phyloP scores from a whole-genome alignment of 2,329 filamentous ascomycete genomes.

The Ceratocystis alfenasii region DNA sequence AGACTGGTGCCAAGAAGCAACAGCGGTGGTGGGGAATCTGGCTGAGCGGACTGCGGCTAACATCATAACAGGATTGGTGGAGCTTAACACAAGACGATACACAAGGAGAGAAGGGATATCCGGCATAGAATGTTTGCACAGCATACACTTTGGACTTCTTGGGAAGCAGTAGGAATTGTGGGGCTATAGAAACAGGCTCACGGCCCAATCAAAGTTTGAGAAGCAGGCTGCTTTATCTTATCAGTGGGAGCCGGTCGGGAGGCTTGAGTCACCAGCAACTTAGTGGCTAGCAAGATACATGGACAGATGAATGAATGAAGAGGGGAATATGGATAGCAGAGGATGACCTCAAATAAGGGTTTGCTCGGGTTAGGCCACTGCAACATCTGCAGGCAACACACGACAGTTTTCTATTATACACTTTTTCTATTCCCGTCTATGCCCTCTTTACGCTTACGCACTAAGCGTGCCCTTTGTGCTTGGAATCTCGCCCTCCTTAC shows the following conservation, averaged over 20 bases:
- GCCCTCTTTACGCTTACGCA: slow-evolving; percentile 31
- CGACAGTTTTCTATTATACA: background rate
- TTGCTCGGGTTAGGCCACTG: background rate
- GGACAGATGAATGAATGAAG: background rate
- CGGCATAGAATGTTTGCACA: background rate
- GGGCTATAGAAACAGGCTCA: background rate
- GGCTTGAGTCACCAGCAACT: background rate
- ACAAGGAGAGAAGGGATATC: background rate
- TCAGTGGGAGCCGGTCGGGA: background rate
- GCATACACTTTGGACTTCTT: background rate
- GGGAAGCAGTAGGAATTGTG: background rate
- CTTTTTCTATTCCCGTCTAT: background rate
- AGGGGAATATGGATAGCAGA: background rate
- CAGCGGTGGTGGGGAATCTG: background rate
- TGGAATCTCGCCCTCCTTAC: slow-evolving; percentile 81
- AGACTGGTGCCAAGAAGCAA: slow-evolving; percentile 12
- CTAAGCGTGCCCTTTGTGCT: slow-evolving; percentile 90
- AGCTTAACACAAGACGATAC: background rate
- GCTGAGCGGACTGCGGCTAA: slow-evolving; percentile 11
- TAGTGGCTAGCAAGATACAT: background rate
- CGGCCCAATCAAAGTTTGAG: background rate
- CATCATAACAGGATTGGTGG: slow-evolving; percentile 1
- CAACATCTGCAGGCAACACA: background rate
- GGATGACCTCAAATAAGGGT: background rate
- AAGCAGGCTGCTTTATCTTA: background rate